phyloP scores from a whole-genome alignment of 768 basidiomycete genomes.

The Cubamyces sp. region DNA sequence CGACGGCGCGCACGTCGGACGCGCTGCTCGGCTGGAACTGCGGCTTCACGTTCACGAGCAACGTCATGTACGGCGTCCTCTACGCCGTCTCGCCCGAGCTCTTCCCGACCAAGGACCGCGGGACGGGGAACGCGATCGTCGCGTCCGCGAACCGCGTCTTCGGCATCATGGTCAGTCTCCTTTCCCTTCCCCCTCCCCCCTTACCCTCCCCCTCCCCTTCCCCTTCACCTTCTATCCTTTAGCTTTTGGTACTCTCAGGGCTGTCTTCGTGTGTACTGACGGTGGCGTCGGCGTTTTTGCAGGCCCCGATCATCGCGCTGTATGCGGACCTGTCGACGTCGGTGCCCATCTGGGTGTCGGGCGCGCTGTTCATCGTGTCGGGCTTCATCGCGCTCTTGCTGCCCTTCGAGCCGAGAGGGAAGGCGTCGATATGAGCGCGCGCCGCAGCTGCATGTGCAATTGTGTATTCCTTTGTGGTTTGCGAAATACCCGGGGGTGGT shows the following conservation, averaged over 20 bases:
- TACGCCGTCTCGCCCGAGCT: conserved; percentile 49
- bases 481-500: too few species aligned
- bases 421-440: conserved; percentile 46
- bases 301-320: conserved; percentile 54
- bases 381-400: conserved; percentile 52
- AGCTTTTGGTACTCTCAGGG: too few species aligned
- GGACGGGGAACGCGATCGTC: conserved; percentile 56
- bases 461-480: too few species aligned
- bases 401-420: conserved; percentile 62
- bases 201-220: neutral
- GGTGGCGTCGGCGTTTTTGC: too few species aligned
- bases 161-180: conserved; percentile 53
- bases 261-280: too few species aligned
- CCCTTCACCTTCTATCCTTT: too few species aligned
- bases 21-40: conserved; percentile 60
- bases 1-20: conserved; percentile 54
- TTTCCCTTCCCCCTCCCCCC: neutral
- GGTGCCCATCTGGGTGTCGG: conserved; percentile 57
- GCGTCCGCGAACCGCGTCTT: conserved; percentile 55
- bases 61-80: conserved; percentile 54
- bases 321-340: conserved; percentile 50
- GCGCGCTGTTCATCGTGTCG: conserved; percentile 52
- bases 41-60: conserved; percentile 55
- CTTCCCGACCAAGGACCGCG: conserved; percentile 55
- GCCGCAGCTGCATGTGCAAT: neutral